Percentiles rank a stretch among this genome's conserved stretches.
Evolutionary conservation across 2,329 filamentous ascomycete species (phyloP).

Genomic region (Penicillium oxalicum): DNA sequence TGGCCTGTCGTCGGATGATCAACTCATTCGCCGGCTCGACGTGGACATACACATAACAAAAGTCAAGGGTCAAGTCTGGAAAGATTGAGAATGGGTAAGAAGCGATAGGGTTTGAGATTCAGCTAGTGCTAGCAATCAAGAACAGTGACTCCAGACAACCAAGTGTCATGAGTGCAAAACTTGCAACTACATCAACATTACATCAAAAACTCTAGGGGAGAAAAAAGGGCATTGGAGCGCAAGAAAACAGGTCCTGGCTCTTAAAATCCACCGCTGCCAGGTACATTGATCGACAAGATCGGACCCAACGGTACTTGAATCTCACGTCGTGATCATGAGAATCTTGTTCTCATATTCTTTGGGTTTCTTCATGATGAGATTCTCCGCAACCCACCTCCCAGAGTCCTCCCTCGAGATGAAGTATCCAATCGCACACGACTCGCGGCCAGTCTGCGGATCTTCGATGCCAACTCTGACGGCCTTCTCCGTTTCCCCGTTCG

Average conservation of each 20-base stretch:
- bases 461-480: slow-evolving; percentile 21
- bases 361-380: slow-evolving; percentile 7
- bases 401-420: slow-evolving; percentile 31
- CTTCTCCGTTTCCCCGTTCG: slow-evolving; percentile 23
- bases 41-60: no score
- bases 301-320: not conserved
- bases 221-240: not conserved
- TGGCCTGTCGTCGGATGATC: not conserved
- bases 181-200: not conserved
- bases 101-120: no score
- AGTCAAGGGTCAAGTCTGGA: not conserved
- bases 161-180: no score
- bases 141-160: no score
- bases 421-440: slow-evolving; percentile 29
- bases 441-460: slow-evolving; percentile 26
- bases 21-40: not conserved
- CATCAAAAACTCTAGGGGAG: not conserved
- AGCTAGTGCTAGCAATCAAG: no score
- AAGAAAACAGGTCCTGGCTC: not conserved
- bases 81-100: not conserved
- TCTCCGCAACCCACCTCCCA: slow-evolving; percentile 17
- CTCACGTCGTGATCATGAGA: slow-evolving; percentile 12
- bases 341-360: slow-evolving; percentile 11
- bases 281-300: no score
- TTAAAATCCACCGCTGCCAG: no score